Evolutionary conservation across 306 rosid genomes (phyloP).

Genomic region (Alnus rubra): DNA sequence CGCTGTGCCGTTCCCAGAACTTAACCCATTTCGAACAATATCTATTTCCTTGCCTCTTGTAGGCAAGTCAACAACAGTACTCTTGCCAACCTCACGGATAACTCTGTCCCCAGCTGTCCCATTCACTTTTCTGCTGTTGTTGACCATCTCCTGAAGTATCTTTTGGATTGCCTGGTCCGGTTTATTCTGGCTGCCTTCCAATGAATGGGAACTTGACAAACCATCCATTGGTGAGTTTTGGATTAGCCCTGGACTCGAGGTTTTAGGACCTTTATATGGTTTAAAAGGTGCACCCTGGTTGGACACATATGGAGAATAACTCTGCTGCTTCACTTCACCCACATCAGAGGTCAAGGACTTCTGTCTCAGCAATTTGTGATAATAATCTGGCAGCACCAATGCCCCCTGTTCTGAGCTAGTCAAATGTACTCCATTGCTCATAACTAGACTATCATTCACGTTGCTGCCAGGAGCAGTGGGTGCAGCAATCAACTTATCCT

Average conservation of each 20-base stretch:
- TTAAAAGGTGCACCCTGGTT: conserved; percentile 5
- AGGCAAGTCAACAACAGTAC: neutral
- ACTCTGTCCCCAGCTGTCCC: neutral
- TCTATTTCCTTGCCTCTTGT: conserved; percentile 1
- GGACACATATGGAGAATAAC: neutral
- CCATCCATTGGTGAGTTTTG: conserved; percentile 17
- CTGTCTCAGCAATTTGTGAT: conserved; percentile 2
- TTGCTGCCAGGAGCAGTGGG: conserved; percentile 7
- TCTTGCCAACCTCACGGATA: neutral
- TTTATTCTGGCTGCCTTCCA: neutral
- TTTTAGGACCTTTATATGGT: conserved; percentile 15
- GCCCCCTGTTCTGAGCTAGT: conserved; percentile 15
- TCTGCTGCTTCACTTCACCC: neutral
- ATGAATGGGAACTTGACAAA: neutral
- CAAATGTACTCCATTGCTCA: neutral
- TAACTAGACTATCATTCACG: conserved; percentile 4
- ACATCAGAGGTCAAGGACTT: neutral
- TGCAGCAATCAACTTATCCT: conserved; percentile 4
- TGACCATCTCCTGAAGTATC: conserved; percentile 27
- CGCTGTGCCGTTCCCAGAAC: conserved; percentile 1
- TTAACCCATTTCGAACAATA: neutral
- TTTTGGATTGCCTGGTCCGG: conserved; percentile 16
- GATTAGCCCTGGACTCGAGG: conserved; percentile 4
- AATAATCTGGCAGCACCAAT: neutral
- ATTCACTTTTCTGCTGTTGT: conserved; percentile 12